Conservation (phyloP, 495 filamentous ascomycete genomes). For the Penicillium cataractarum region DNA sequence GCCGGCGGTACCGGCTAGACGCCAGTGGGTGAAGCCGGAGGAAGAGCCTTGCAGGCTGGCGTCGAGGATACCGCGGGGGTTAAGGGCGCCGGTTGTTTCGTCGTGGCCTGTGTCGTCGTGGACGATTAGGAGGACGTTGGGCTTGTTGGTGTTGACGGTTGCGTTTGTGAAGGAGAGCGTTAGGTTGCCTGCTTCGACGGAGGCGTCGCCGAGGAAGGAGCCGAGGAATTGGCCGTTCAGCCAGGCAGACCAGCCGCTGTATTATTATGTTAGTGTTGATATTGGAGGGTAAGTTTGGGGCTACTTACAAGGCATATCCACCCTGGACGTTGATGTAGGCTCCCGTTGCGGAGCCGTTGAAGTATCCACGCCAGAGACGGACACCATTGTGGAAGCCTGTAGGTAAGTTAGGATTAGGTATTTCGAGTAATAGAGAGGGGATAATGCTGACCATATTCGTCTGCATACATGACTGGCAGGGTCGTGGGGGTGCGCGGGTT, state of each 20-base stretch:
- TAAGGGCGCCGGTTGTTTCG: constrained; percentile 65
- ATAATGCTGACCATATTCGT: constrained; percentile 66
- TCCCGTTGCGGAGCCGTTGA: constrained; percentile 58
- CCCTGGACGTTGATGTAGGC: constrained; percentile 62
- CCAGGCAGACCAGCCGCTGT: constrained; percentile 57
- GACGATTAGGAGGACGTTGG: constrained; percentile 68
- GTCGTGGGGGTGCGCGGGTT: constrained; percentile 63
- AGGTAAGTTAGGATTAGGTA: neutral
- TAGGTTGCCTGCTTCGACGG: constrained; percentile 35
- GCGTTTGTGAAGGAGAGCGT: constrained; percentile 46
- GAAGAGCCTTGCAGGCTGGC: constrained; percentile 50
- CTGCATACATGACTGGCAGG: constrained; percentile 58
- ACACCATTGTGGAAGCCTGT: constrained; percentile 68
- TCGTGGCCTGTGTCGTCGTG: constrained; percentile 74
- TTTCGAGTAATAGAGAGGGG: neutral
- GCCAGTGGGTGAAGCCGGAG: constrained; percentile 61
- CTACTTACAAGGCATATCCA: constrained; percentile 56
- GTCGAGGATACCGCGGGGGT: constrained; percentile 68
- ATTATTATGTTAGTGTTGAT: neutral
- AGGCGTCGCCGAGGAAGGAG: constrained; percentile 58
- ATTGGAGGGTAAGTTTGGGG: neutral
- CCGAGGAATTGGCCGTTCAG: constrained; percentile 57
- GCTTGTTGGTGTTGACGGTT: constrained; percentile 49
- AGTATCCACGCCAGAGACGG: constrained; percentile 71
- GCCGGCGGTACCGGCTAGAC: constrained; percentile 72